These are phyloP conservation scores for Hymenoscyphus infarciens DNA, from an alignment of 2,329 filamentous ascomycete genomes.

Conservation along the genomic window DNA sequence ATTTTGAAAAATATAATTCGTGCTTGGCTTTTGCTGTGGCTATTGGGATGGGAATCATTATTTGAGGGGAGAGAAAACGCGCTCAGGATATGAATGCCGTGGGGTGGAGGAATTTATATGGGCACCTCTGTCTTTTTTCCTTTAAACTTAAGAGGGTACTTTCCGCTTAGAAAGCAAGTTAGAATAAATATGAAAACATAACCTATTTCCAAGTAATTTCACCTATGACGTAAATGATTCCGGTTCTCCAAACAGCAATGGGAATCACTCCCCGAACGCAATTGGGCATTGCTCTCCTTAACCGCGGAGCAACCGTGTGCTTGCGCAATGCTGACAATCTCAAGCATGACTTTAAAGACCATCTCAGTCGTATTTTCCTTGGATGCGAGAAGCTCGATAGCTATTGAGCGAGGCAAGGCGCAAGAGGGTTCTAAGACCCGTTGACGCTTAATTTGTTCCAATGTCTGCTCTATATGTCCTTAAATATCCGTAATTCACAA, in stretches of 20 bases:
- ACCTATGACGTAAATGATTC: too few species aligned
- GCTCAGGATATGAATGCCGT: too few species aligned
- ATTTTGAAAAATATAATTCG: neutral
- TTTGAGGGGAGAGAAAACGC: neutral
- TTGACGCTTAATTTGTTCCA: slow-evolving; percentile 62
- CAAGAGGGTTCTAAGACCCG: slow-evolving; percentile 60
- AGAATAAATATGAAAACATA: too few species aligned
- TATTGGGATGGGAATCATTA: neutral
- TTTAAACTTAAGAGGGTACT: too few species aligned
- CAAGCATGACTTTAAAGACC: slow-evolving; percentile 49
- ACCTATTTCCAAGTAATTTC: too few species aligned
- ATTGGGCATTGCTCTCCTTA: slow-evolving; percentile 76
- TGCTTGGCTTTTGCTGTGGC: neutral
- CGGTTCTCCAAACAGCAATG: too few species aligned
- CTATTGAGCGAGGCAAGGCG: slow-evolving; percentile 47
- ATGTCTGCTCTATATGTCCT: slow-evolving; percentile 53
- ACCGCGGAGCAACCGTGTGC: slow-evolving; percentile 55
- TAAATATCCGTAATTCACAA: slow-evolving; percentile 37
- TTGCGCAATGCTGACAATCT: slow-evolving; percentile 54
- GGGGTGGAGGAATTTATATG: too few species aligned
- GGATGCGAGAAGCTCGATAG: slow-evolving; percentile 49
- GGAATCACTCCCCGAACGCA: slow-evolving; percentile 38
- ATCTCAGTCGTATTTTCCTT: slow-evolving; percentile 45
- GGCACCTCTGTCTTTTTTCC: too few species aligned
- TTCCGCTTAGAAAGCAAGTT: too few species aligned